Conservation (phyloP, 2,329 filamentous ascomycete genomes). For the Arthrobotrys pseudoclavata region DNA sequence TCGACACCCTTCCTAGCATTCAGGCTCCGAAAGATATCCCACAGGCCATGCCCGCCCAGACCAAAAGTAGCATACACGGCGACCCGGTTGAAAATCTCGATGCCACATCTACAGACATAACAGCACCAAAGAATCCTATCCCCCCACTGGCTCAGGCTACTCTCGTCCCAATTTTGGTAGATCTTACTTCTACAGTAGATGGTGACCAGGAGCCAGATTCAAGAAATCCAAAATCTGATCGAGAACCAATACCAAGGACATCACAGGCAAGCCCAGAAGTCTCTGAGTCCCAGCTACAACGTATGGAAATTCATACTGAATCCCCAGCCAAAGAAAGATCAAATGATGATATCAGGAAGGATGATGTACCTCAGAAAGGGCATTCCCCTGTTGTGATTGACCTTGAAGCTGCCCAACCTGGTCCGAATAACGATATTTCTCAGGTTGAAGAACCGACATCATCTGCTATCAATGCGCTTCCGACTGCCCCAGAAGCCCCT, state of each 20-base stretch:
- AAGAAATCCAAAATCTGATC: slow-evolving; percentile 7
- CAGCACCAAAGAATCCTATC: background rate
- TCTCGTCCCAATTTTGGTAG: background rate
- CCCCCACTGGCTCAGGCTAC: background rate
- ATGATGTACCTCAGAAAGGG: slow-evolving; percentile 1
- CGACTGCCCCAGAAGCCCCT: slow-evolving; percentile 9
- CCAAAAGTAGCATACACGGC: background rate
- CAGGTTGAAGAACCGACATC: background rate
- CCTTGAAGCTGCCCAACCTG: slow-evolving; percentile 11
- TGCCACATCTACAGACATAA: background rate
- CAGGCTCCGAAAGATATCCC: background rate
- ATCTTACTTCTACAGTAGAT: background rate
- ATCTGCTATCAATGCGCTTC: background rate
- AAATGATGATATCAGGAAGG: background rate
- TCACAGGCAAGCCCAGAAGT: background rate
- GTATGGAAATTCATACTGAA: background rate
- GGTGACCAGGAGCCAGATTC: slow-evolving; percentile 4
- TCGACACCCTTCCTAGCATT: background rate
- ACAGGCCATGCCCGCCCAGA: background rate
- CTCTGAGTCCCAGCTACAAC: background rate
- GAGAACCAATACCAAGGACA: background rate
- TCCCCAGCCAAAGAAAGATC: background rate
- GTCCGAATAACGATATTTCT: background rate
- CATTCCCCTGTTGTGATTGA: slow-evolving; percentile 9
- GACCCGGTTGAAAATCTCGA: background rate